A percentile compares a stretch with the other conserved stretches of the same genome.
Conservation (phyloP, 202 grass and related monocot species). For the Schoenoplectus tabernaemontani region DNA sequence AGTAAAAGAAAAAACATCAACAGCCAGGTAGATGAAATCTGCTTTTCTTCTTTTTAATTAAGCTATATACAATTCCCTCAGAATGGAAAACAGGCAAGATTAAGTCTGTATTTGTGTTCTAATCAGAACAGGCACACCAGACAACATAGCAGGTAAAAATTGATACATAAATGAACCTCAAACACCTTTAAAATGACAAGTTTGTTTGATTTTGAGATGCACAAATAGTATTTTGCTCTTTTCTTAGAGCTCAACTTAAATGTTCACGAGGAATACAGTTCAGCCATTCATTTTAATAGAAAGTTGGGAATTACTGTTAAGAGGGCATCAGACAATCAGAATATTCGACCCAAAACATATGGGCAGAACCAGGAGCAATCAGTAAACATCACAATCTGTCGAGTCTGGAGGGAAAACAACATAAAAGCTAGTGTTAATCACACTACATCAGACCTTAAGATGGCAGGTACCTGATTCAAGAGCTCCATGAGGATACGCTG, state of each 20-base stretch:
- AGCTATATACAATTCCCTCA: background rate
- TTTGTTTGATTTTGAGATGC: background rate
- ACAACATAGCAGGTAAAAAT: background rate
- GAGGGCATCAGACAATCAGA: background rate
- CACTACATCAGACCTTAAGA: background rate
- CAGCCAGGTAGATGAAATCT: background rate
- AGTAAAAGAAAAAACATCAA: background rate
- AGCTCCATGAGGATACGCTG: constrained; percentile 99
- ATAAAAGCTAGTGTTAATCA: background rate
- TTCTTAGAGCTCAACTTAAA: background rate
- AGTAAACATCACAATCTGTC: background rate
- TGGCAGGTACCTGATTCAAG: constrained; percentile 65
- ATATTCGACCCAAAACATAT: background rate
- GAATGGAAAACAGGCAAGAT: background rate
- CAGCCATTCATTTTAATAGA: background rate
- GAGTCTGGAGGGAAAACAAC: background rate
- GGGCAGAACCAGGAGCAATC: background rate
- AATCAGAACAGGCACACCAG: background rate
- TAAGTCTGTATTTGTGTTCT: background rate
- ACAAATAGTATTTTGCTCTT: background rate
- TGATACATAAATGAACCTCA: background rate
- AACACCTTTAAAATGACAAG: background rate
- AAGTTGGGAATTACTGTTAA: background rate
- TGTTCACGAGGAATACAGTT: background rate
- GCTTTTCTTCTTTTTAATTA: background rate